Conservation (phyloP, 371 early-diverging fungal genomes). For the Mortierella sp. region DNA sequence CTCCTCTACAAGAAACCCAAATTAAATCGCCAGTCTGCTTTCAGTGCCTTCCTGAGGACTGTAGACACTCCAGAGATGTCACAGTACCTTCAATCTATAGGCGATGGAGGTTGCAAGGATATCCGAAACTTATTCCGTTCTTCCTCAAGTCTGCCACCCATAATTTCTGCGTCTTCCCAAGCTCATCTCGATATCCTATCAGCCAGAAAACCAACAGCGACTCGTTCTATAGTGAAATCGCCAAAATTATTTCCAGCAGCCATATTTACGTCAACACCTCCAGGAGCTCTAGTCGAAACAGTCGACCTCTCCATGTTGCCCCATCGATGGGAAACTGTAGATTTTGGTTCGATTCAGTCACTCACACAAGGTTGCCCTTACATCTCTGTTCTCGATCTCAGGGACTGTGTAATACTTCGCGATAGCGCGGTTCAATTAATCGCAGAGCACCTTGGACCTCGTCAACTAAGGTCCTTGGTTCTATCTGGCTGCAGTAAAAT, state of each 20-base stretch:
- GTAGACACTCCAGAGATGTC: conserved; percentile 7
- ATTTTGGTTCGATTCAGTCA: conserved; percentile 19
- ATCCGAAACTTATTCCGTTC: background rate
- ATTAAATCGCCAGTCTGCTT: conserved; percentile 9
- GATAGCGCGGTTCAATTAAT: conserved; percentile 37
- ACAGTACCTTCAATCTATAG: background rate
- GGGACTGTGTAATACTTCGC: conserved; percentile 23
- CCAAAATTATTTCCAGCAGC: background rate
- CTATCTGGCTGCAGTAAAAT: conserved; percentile 41
- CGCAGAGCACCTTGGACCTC: conserved; percentile 29
- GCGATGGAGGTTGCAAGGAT: background rate
- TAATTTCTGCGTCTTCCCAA: background rate
- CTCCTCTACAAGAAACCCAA: conserved; percentile 28
- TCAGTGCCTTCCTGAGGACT: conserved; percentile 24
- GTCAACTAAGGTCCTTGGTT: conserved; percentile 21
- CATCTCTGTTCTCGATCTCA: conserved; percentile 28
- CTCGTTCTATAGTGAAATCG: background rate
- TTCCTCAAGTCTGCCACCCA: background rate
- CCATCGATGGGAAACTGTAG: conserved; percentile 49
- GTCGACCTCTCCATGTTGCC: conserved; percentile 49
- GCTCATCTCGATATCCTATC: background rate
- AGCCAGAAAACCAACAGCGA: background rate
- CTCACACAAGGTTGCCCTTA: conserved; percentile 31
- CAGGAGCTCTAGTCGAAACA: conserved; percentile 22
- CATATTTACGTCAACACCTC: background rate